Conservation (phyloP, 2,329 filamentous ascomycete genomes). For the Trichoderma sp. region DNA sequence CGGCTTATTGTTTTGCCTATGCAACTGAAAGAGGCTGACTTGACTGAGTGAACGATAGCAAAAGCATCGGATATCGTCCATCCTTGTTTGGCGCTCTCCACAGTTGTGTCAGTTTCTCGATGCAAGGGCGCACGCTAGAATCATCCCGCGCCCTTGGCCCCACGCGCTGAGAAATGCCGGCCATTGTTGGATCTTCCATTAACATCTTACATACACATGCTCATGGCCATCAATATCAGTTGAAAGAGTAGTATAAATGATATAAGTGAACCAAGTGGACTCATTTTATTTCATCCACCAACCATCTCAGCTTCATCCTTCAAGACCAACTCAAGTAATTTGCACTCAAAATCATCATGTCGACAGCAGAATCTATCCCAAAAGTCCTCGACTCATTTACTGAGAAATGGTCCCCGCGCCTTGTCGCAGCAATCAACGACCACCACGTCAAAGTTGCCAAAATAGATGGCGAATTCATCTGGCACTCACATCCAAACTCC, state of each 20-base stretch:
- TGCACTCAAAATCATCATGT: neutral
- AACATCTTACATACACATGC: neutral
- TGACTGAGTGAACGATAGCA: neutral
- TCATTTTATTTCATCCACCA: neutral
- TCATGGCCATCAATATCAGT: neutral
- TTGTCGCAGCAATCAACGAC: conserved; percentile 7
- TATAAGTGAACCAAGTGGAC: neutral
- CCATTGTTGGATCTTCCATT: neutral
- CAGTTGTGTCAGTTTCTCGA: neutral
- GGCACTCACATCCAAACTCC: conserved; percentile 7
- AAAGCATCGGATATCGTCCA: neutral
- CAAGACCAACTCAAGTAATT: neutral
- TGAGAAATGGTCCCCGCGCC: conserved; percentile 4
- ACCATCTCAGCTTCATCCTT: neutral
- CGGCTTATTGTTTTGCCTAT: neutral
- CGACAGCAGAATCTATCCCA: neutral
- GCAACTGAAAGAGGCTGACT: neutral
- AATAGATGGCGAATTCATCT: conserved; percentile 10
- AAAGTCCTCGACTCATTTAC: conserved; percentile 5
- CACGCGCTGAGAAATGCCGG: neutral
- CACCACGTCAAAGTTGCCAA: conserved; percentile 9
- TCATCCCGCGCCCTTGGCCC: neutral
- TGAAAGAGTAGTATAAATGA: neutral
- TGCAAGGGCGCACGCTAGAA: neutral
- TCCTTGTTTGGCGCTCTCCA: neutral